Base-by-base conservation (phyloP, 352 stramenopile genomes). In the Pythium aphanidermatum region DNA sequence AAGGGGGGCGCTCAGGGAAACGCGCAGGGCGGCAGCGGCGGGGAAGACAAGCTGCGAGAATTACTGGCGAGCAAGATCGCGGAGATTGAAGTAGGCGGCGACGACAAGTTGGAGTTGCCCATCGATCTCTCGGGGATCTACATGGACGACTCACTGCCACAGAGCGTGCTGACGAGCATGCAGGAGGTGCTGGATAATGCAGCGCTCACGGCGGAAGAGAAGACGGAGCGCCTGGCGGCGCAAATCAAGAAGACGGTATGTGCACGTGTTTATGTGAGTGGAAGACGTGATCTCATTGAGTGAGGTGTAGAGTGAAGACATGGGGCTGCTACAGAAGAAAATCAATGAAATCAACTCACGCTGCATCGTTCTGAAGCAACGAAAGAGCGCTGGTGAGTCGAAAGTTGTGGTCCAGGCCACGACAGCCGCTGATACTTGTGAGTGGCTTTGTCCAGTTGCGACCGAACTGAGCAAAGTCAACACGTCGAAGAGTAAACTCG, bases 31-130 rank as follows among this genome's bases (percentile, higher is more conserved):
- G 43, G 41, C 45, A 39, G 16, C 24, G 42, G 14, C 21, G 20
- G 63, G 1, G 79, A 87, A 40, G 77, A 85, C 27, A 66, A 71
- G 21, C 53, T 94, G 49, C 65, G 74, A n/a, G 79, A 94, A 28
- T 46, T 94, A 21, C 61, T 94, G 35, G 63, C 75, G 10, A 77
- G 77, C 28, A 94, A 94, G 53, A 94, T 94, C 44, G 82, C 79
- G 1, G 75, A 91, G 60, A 73, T 94, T 34, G 71, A 94, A 68
- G 70, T 94, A 32, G 82, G 82, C 26, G 76, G 74, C 36, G 74
- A 89, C 30, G 74, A 88, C 42, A 84, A 83, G 40, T 51, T 94
- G 6, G 79, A 92, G 44, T 50, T 67, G 10, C 77, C 79, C 26
- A 85, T 90, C 34, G 74, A 86, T 13, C 45, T 92, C 11, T 66